Evolutionary conservation across 2,329 filamentous ascomycete genomes (phyloP), one percentile per base, ranked within the genome.

Genomic region (Penicillium sp.): DNA sequence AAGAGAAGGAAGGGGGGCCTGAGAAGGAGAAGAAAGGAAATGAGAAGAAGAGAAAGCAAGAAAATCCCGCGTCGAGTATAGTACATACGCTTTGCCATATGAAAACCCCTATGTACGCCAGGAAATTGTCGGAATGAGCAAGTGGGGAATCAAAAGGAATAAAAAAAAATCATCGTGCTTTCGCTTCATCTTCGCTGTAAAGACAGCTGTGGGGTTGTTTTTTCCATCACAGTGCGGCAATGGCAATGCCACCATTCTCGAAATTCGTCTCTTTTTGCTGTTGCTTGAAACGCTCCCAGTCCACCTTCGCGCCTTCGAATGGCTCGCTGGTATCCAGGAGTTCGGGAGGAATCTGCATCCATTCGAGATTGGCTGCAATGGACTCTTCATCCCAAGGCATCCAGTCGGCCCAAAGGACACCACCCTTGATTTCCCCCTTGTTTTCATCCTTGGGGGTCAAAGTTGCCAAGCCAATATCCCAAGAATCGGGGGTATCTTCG

Each of bases 251-350:
- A 32, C 43, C 47, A 34, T 57, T 56, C 32, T 60, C 55, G 27
- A 51, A 41, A 28, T 43, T 51, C 30, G 54, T 42, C 13, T 57
- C 51, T 16, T 53, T 51, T 19, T 60, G 57, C 15, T 59, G 59
- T 8, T 51, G 52, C n/a, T 64, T 59, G 25, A 65, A 43, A 9
- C 52, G 51, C n/a, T 70, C 65, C 65, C 68, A 71, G 37, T 71
- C 63, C 20, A 70, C 53, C 21, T 60, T 27, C 17, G n/a, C n/a
- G n/a, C n/a, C n/a, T n/a, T n/a, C n/a, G n/a, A n/a, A n/a, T n/a
- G n/a, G n/a, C n/a, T n/a, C 29, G 5, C 18, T 28, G 14, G 26
- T n/a, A 14, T 28, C 27, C n/a, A 19, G 28, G 18, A 19, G 32
- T 32, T 44, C 40, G 20, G 36, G 16, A 3, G 45, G 45, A 10